Conservation (phyloP, 129 eudicot species). For the Flaveria ramosissima region DNA sequence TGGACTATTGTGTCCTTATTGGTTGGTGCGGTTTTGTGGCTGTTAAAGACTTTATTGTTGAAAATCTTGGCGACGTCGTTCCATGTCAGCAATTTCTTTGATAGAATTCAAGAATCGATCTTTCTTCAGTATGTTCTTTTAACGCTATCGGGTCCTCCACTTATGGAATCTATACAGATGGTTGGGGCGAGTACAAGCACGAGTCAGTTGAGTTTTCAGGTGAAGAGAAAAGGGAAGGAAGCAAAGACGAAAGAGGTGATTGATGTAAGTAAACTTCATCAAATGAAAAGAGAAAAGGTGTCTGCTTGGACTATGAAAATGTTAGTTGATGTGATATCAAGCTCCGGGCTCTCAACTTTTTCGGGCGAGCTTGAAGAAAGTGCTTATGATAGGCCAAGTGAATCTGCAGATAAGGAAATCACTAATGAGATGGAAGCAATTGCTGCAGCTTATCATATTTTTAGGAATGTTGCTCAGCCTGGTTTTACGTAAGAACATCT, state of each 20-base stretch:
- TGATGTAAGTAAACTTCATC: conserved; percentile 74
- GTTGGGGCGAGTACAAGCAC: conserved; percentile 48
- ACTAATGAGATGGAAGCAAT: conserved; percentile 84
- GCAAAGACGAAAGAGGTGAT: conserved; percentile 58
- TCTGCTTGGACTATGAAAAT: conserved; percentile 92
- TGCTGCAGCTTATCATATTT: conserved; percentile 87
- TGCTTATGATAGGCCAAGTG: conserved; percentile 52
- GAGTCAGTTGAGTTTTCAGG: conserved; percentile 54
- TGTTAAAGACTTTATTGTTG: conserved; percentile 66
- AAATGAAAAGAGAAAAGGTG: conserved; percentile 84
- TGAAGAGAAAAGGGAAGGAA: conserved; percentile 41
- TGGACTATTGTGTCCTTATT: conserved; percentile 67
- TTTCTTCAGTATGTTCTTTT: conserved; percentile 76
- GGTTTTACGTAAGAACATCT: conserved; percentile 51
- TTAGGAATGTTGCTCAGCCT: conserved; percentile 68
- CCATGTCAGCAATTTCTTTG: conserved; percentile 88
- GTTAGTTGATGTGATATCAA: conserved; percentile 72
- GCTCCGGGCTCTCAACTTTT: conserved; percentile 71
- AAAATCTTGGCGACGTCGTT: conserved; percentile 80
- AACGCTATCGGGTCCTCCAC: conserved; percentile 76
- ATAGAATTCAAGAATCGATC: conserved; percentile 85
- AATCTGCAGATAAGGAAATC: conserved; percentile 67
- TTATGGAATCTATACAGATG: conserved; percentile 50
- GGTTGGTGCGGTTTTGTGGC: conserved; percentile 73
- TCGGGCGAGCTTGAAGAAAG: conserved; percentile 67